These are phyloP conservation scores for Curvularia sp. DNA, from an alignment of 2,329 filamentous ascomycete genomes.

Conservation along the genomic window DNA sequence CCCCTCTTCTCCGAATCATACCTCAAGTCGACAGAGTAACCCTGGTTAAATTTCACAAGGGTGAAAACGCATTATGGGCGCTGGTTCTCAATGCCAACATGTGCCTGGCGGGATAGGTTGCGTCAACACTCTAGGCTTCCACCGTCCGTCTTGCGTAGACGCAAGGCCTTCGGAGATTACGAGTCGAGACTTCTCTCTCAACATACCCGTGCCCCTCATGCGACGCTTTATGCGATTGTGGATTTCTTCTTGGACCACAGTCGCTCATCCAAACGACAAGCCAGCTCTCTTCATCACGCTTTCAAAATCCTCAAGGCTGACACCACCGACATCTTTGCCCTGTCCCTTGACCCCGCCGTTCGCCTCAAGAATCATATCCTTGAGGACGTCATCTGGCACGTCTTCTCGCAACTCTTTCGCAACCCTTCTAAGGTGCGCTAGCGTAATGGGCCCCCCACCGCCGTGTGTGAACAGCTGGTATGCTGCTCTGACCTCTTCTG, in stretches of 20 bases:
- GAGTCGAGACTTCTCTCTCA: not conserved
- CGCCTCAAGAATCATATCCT: slow-evolving; percentile 94
- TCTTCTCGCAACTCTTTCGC: slow-evolving; percentile 84
- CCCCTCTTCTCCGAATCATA: not conserved
- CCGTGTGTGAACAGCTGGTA: slow-evolving; percentile 77
- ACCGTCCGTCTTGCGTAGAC: not conserved
- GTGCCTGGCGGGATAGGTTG: not conserved
- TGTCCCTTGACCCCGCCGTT: slow-evolving; percentile 71
- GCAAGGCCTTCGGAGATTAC: not conserved
- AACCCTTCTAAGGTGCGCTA: slow-evolving; percentile 79
- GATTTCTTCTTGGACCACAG: not conserved
- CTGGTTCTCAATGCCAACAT: not conserved
- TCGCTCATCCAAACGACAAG: slow-evolving; percentile 70
- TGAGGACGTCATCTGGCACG: slow-evolving; percentile 80
- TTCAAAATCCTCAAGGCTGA: slow-evolving; percentile 81
- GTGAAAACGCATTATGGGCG: not conserved
- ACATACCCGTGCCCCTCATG: not conserved
- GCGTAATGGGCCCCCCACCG: slow-evolving; percentile 71
- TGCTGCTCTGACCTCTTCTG: slow-evolving; percentile 79
- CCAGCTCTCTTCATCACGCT: slow-evolving; percentile 85
- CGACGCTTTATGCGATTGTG: not conserved
- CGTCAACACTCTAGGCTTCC: not conserved
- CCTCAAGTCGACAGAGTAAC: not conserved
- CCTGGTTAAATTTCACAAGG: not conserved
- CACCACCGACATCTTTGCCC: slow-evolving; percentile 69